Base-by-base conservation (phyloP, 805 yeast species). In the Pichia cephalocereana region DNA sequence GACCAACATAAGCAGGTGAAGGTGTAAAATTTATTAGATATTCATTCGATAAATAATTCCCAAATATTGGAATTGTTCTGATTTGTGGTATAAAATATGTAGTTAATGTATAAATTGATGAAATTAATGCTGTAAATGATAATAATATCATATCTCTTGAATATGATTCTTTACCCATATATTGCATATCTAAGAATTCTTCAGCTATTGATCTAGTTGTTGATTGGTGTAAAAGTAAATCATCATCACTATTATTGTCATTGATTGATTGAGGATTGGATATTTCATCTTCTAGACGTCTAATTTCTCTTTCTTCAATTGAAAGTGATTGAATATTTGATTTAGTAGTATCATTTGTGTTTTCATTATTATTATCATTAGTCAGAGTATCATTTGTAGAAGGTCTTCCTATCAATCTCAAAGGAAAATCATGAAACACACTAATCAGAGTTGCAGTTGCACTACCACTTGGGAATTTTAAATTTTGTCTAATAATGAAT, bases 1-100 rank as follows among this genome's bases (percentile, higher is more conserved):
- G 99, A 3, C 99, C 99, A 36, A 93, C 76, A 62, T 91, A 91
- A 0, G 98, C 98, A 0, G 99, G 99, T 0, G 96, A 88, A 0
- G 96, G 96, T 63, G 93, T 96, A 51, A 93, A 76, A 50, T 84
- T 82, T 93, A 97, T 86, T 42, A 85, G 72, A 65, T 86, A 86
- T 17, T 71, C 65, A 19, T 67, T 58, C 0, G 96, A 85, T 18
- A 87, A 66, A 41, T 60, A 58, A 0, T 56, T 38, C 0, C 98
- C 98, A 62, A 91, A 86, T 1, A 91, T 59, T 0, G 97, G 97
- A 8, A 93, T 57, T 39, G 70, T 70, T 46, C 79, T 73, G 12
- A 93, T 57, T 14, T 77, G 65, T 0, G 97, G 97, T 7, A 85
- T 48, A 55, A 88, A 84, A 63, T 82, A 88, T 1, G 95, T 73